Evolutionary conservation across 1,284 basidiomycete genomes (phyloP).

Genomic region (Boletus semigastroideus): DNA sequence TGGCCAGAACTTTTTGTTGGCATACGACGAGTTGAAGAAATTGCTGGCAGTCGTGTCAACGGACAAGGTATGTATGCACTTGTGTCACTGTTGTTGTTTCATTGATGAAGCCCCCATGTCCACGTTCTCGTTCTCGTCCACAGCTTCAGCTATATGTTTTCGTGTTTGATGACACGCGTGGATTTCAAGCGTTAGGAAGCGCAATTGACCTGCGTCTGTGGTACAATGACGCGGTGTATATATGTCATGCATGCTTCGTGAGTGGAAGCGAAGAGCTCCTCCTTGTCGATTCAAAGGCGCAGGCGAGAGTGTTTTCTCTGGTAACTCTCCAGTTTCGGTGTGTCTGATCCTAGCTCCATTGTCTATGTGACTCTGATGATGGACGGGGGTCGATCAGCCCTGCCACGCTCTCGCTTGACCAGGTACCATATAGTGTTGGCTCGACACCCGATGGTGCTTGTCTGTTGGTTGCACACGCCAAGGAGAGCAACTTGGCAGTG

Average conservation of each 20-base stretch:
- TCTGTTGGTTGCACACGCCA: slow-evolving; percentile 37
- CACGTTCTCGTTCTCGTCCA: too few species aligned
- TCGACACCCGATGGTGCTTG: slow-evolving; percentile 57
- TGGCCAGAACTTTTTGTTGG: slow-evolving; percentile 41
- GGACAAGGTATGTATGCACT: slow-evolving; percentile 35
- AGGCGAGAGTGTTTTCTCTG: slow-evolving; percentile 49
- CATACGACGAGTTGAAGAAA: slow-evolving; percentile 51
- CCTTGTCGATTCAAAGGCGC: slow-evolving; percentile 42
- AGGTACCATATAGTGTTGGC: slow-evolving; percentile 20
- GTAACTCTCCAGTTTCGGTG: slow-evolving; percentile 53
- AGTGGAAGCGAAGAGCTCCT: slow-evolving; percentile 49
- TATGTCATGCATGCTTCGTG: slow-evolving; percentile 37
- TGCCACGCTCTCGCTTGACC: slow-evolving; percentile 19
- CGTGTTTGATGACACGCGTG: slow-evolving; percentile 41
- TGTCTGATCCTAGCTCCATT: neutral
- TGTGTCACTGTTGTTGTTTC: neutral
- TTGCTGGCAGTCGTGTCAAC: slow-evolving; percentile 44
- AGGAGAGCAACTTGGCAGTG: slow-evolving; percentile 13
- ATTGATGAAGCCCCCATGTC: neutral
- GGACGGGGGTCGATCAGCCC: slow-evolving; percentile 10
- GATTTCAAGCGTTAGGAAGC: slow-evolving; percentile 38
- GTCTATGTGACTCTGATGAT: neutral
- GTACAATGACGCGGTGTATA: slow-evolving; percentile 37
- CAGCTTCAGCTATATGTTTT: slow-evolving; percentile 45
- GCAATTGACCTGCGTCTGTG: slow-evolving; percentile 42